These are phyloP conservation scores for Neocucurbitaria cava DNA, from an alignment of 2,329 filamentous ascomycete genomes.

Conservation along the genomic window DNA sequence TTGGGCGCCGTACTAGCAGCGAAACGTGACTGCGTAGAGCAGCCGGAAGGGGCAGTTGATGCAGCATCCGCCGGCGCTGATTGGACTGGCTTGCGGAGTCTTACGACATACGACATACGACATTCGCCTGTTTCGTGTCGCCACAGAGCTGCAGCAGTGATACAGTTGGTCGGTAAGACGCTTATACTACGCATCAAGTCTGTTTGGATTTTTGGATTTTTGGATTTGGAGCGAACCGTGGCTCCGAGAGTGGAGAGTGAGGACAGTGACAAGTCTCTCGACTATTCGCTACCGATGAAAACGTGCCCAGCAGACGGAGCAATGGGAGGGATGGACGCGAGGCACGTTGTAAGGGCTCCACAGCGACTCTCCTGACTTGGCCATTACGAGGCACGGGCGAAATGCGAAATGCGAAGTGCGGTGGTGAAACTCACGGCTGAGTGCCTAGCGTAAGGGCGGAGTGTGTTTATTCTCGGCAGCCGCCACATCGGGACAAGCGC, in stretches of 20 bases:
- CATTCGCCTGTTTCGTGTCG: conserved; percentile 39
- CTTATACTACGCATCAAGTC: conserved; percentile 15
- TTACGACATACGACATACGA: conserved; percentile 44
- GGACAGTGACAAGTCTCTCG: neutral
- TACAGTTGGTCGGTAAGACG: conserved; percentile 28
- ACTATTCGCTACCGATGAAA: neutral
- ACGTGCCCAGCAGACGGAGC: neutral
- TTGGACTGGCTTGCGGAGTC: conserved; percentile 33
- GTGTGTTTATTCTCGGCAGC: conserved; percentile 6
- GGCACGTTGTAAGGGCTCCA: conserved; percentile 18
- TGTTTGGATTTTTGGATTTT: too few relatives aligned
- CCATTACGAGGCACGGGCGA: conserved; percentile 21
- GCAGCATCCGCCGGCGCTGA: conserved; percentile 20
- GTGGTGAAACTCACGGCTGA: conserved; percentile 39
- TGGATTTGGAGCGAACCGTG: conserved; percentile 10
- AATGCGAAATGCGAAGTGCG: conserved; percentile 23
- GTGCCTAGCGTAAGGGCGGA: conserved; percentile 21
- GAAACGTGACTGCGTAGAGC: conserved; percentile 20
- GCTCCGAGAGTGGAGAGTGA: neutral
- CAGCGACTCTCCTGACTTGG: conserved; percentile 24
- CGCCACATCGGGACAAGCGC: conserved; percentile 13
- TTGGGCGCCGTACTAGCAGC: conserved; percentile 28
- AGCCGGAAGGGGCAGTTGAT: conserved; percentile 20
- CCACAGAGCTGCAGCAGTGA: conserved; percentile 33
- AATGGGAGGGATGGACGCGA: conserved; percentile 14